Base-by-base conservation (phyloP, 2,329 filamentous ascomycete species). In the Trichophaea hybrida region DNA sequence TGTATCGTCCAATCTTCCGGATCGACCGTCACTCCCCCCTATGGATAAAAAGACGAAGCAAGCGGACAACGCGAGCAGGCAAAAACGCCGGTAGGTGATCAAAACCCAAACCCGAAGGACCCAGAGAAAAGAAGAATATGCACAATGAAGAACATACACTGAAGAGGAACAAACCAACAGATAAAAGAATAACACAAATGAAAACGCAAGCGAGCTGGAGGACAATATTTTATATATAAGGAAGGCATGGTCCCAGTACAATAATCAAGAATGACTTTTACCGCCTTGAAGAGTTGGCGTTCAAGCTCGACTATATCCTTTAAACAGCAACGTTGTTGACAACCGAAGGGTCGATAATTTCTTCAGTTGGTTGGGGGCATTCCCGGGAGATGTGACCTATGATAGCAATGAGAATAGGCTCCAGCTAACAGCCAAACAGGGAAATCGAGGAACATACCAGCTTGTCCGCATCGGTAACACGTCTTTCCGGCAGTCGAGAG, bases 401-500 rank as follows among this genome's bases (percentile, higher is more conserved):
- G 12, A 35, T 62, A 51, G 13, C 46, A 35, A 56, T 32, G n/a
- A 53, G 15, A 32, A 59, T n/a, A 53, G 15, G 32, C 15, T 53
- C 50, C 50, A 53, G 31, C 48, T 12, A 51, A 24, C 13, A 33
- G 31, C 6, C 1, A 50, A 50, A 50, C 49, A 46, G 4, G 38
- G 12, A 17, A 8, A 32, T 38, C 32, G 46, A 34, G 8, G 37
- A 59, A 52, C 59, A 60, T 62, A 57, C 93, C 93, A 60, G 89
- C 83, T 77, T 96, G 87, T 67, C 91, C 88, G 72, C 93, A 98
- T 74, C 90, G 86, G 78, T 98, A 98, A 82, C 93, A 98, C 66
- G 90, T 95, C 83, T 97, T 98, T 71, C 91, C 91, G 64, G 88
- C 88, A 65, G 88, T 94, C 80, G 93, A 96, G 67, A 97, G 79